Conservation (phyloP, 108 stramenopile genomes). For the Skeletonema costatum region DNA sequence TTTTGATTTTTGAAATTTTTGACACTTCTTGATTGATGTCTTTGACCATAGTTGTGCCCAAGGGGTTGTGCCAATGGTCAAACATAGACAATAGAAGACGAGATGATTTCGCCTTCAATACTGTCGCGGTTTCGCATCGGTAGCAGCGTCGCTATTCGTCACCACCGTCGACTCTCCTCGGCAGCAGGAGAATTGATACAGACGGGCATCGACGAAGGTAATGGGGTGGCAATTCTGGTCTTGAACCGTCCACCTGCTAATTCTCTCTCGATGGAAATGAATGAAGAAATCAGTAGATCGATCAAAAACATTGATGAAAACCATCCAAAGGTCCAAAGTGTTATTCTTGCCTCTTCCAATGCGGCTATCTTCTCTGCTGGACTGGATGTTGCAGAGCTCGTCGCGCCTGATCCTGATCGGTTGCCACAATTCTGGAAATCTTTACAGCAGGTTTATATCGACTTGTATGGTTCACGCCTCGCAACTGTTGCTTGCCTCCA, state of each 20-base stretch:
- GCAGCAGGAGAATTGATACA: constrained; percentile 37
- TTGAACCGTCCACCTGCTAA: constrained; percentile 87
- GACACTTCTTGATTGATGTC: no score
- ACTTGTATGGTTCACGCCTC: constrained; percentile 77
- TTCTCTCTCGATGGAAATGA: constrained; percentile 80
- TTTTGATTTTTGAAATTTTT: no score
- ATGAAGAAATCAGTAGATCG: constrained; percentile 56
- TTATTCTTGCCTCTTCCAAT: constrained; percentile 66
- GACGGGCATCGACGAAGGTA: constrained; percentile 49
- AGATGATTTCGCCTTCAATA: background rate
- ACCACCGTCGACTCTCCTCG: background rate
- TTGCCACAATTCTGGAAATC: constrained; percentile 75
- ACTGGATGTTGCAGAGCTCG: constrained; percentile 76
- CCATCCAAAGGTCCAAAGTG: constrained; percentile 48
- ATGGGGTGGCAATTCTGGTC: constrained; percentile 60
- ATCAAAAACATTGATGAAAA: constrained; percentile 65
- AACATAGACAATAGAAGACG: background rate
- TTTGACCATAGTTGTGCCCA: no score
- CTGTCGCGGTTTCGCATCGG: background rate
- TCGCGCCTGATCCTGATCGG: constrained; percentile 61
- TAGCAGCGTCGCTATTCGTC: background rate
- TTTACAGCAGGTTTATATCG: constrained; percentile 83
- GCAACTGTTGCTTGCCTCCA: constrained; percentile 72
- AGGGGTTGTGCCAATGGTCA: no score
- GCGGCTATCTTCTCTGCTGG: constrained; percentile 85